Percentiles rank a stretch among this genome's conserved stretches.
Evolutionary conservation across 805 yeast genomes (phyloP).

Genomic region (Lipomyces sp.): DNA sequence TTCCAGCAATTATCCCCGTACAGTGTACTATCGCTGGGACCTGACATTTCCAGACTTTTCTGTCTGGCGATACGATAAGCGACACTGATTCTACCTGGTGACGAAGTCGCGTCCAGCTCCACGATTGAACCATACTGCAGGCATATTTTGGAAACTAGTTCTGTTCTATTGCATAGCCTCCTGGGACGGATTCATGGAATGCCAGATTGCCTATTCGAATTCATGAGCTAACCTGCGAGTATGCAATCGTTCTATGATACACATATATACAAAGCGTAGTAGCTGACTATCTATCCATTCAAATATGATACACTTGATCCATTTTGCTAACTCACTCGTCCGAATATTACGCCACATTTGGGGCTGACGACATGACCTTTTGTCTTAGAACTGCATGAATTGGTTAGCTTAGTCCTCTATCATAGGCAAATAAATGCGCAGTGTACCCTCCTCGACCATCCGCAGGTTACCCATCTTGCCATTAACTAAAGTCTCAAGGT

Average conservation of each 20-base stretch:
- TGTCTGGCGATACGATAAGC: too few species aligned
- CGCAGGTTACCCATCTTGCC: conserved; percentile 71
- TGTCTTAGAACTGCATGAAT: conserved; percentile 26
- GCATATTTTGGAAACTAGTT: too few species aligned
- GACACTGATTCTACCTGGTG: too few species aligned
- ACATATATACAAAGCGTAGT: not conserved
- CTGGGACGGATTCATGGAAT: too few species aligned
- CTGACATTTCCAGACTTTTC: too few species aligned
- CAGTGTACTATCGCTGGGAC: too few species aligned
- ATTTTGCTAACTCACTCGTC: not conserved
- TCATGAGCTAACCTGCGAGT: not conserved
- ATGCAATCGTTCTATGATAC: not conserved
- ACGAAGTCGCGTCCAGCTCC: too few species aligned
- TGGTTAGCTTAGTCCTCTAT: not conserved
- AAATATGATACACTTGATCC: not conserved
- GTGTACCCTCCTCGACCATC: conserved; percentile 55
- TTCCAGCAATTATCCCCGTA: too few species aligned
- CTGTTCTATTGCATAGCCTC: too few species aligned
- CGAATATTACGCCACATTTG: conserved; percentile 22
- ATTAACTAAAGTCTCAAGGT: conserved; percentile 72
- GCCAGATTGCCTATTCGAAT: not conserved
- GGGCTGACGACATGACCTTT: conserved; percentile 33
- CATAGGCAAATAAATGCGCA: conserved; percentile 3
- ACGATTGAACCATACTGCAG: too few species aligned
- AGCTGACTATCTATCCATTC: not conserved